A percentile compares a stretch with the other conserved stretches of the same genome.
phyloP scores from a whole-genome alignment of 352 stramenopile species.

The Pythium chondricola region DNA sequence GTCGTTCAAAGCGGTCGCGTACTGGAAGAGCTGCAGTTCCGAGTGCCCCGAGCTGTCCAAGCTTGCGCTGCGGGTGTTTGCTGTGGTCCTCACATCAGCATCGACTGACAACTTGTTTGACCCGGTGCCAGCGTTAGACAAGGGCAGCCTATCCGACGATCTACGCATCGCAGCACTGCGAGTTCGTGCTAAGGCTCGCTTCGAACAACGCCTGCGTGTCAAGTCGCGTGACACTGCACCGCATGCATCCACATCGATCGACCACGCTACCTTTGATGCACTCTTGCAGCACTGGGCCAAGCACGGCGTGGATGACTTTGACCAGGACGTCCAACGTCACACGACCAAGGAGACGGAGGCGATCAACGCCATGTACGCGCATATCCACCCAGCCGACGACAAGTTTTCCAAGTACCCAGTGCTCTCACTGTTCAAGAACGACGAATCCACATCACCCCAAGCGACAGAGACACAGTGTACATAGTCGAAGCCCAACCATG shows the following conservation, averaged over 20 bases:
- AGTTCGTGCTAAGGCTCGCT: background rate
- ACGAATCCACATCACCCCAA: too few relatives aligned
- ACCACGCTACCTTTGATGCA: constrained; percentile 2
- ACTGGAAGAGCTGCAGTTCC: constrained; percentile 23
- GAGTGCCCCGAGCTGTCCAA: constrained; percentile 19
- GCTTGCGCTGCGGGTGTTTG: constrained; percentile 19
- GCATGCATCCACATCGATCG: background rate
- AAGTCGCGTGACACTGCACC: background rate
- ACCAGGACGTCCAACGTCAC: background rate
- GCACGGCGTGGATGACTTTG: constrained; percentile 2
- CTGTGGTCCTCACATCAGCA: constrained; percentile 12
- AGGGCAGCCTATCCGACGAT: background rate
- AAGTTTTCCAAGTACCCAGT: constrained; percentile 22
- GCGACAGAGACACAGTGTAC: too few relatives aligned
- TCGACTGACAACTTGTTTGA: constrained; percentile 14
- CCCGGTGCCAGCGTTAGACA: background rate
- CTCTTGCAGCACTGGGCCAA: constrained; percentile 14
- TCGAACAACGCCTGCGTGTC: background rate
- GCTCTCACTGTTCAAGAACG: constrained; percentile 16
- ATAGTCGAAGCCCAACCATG: too few relatives aligned
- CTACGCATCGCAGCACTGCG: background rate
- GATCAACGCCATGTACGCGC: constrained; percentile 19
- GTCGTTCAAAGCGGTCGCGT: constrained; percentile 18
- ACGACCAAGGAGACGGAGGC: constrained; percentile 17
- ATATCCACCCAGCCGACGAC: constrained; percentile 19